Base-by-base conservation (phyloP, 2,329 filamentous ascomycete genomes). In the Sclerotinia minor region DNA sequence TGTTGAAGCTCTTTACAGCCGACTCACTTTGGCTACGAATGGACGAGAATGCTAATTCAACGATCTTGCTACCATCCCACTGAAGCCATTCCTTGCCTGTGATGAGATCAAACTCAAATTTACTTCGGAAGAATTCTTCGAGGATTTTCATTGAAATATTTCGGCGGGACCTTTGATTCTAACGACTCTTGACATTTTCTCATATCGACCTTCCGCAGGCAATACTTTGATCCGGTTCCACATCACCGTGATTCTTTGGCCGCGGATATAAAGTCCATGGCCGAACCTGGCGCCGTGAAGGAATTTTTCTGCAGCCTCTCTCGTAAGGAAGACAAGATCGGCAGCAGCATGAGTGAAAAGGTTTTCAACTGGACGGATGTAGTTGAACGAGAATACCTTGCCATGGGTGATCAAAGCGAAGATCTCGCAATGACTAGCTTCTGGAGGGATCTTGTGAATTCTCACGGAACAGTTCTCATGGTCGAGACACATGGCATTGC, bases 21-120 rank as follows among this genome's bases (percentile, higher is more conserved):
- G 50, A 47, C 44, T 66, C 54, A 24, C 67, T 68, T 38, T 71
- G 69, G 60, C 67, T 69, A 15, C 67, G 58, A 54, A 70, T 68
- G 7, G 67, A 68, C 17, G 57, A 58, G 45, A 71, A 71, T 13
- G 32, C 64, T 3, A 71, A 44, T 32, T 67, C 67, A 21, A 69
- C 29, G n/a, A 68, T 32, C 15, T 21, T 54, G 19, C 26, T 15
- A 3, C 52, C 65, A 41, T 45, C 59, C 32, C 38, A 19, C 21
- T 64, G 21, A 8, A 41, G 3, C 65, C 58, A 67, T 55, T 70
- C 50, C 17, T 32, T 50, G 8, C 32, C 13, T 15, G 21, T 11
- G 35, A 71, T 64, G 0, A 71, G 53, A 19, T 67, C 50, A 24
- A 68, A 71, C 5, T 26, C 52, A 19, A 71, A 55, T 11, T 66